Conservation (phyloP, 768 basidiomycete genomes). For the Pleurotus cornucopiae region DNA sequence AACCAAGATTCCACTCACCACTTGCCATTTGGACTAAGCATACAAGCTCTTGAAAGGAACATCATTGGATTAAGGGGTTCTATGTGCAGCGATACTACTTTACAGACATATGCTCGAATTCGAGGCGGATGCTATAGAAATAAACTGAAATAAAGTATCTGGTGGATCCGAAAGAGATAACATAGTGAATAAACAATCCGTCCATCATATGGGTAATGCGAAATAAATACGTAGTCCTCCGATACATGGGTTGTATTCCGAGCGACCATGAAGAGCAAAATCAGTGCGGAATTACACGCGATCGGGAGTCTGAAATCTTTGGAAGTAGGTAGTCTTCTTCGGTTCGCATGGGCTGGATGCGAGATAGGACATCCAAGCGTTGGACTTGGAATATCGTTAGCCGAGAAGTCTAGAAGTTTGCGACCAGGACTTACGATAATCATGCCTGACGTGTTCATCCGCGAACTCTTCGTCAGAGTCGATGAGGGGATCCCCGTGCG, state of each 20-base stretch:
- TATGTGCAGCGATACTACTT: no score
- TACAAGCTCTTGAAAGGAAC: neutral
- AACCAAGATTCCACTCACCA: slow-evolving; percentile 1
- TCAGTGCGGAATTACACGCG: neutral
- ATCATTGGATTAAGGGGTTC: neutral
- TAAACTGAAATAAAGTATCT: neutral
- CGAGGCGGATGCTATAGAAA: neutral
- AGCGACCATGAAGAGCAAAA: no score
- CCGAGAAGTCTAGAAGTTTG: neutral
- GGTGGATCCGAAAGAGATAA: neutral
- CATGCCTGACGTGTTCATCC: slow-evolving; percentile 61
- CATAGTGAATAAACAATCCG: slow-evolving; percentile 9
- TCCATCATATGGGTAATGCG: neutral
- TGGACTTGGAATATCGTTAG: neutral
- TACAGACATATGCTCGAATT: no score
- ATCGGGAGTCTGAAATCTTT: neutral
- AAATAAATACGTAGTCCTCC: neutral
- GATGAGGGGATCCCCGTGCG: slow-evolving; percentile 63
- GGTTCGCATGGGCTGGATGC: neutral
- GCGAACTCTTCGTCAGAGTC: slow-evolving; percentile 72
- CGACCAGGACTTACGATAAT: slow-evolving; percentile 49
- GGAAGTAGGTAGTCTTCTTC: neutral
- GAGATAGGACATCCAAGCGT: slow-evolving; percentile 1
- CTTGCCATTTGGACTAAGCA: neutral
- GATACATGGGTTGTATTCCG: neutral